Evolutionary conservation across 805 yeast species (phyloP), one percentile per base, ranked within the genome.

Genomic region (Nakazawaea ishiwadae): DNA sequence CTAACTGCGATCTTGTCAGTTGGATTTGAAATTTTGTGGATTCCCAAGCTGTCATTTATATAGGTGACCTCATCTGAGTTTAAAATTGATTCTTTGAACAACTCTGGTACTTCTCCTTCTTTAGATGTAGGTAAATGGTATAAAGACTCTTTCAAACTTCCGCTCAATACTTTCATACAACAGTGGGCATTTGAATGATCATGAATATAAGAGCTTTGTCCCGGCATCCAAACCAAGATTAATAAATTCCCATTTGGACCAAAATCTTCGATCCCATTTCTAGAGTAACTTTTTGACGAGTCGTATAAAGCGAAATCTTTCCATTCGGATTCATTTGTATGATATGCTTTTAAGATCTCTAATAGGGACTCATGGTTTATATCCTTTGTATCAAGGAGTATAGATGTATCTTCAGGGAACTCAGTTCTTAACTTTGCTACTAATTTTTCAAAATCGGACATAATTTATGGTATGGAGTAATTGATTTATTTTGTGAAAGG

Each of bases 121-220:
- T 59, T 64, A 2, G 52, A 50, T 5, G 47, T 48, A 2, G 84
- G 84, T 44, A 67, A 56, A 27, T 71, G 75, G 51, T 75, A 81
- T 16, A 79, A 60, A 7, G 73, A 68, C 58, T 83, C 91, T 10
- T 62, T 60, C 37, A 83, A 64, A 23, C 61, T 56, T 6, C 90
- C 90, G 50, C 72, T 65, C 46, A 83, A 63, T 34, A 83, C 66
- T 58, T 82, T 82, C 79, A 83, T 81, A 46, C 81, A 71, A 59
- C 91, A 83, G 60, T 83, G 88, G 10, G 89, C 87, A 41, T 74
- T 69, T 16, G 88, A 85, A 51, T 83, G 91, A 58, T 81, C 87
- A 56, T 83, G 91, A 46, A 83, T 77, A 37, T 75, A 71, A 17
- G 84, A 76, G 19, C 78, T 69, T 51, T 70, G 68, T 6, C 78